Percentiles rank a stretch among this genome's conserved stretches.
Evolutionary conservation across 2,329 filamentous ascomycete genomes (phyloP).

Genomic region (Geoglossum cookeanum): DNA sequence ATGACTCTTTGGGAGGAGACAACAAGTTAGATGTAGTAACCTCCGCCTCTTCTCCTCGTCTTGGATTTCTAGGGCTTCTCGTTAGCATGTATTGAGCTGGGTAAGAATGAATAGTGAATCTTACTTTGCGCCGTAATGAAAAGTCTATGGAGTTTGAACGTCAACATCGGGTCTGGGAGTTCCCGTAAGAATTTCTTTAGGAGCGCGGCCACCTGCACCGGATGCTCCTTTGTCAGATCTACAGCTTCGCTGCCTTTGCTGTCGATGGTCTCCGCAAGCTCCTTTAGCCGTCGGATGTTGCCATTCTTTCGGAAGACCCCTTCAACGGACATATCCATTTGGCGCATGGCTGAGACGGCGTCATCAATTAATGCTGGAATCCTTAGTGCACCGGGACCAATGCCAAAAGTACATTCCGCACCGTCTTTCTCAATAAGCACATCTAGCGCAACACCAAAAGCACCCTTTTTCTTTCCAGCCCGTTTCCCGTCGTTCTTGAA

Average conservation of each 20-base stretch:
- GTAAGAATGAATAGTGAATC: constrained; percentile 11
- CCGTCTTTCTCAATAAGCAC: constrained; percentile 81
- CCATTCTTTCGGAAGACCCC: constrained; percentile 98
- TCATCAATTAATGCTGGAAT: constrained; percentile 94
- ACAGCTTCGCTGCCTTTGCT: constrained; percentile 67
- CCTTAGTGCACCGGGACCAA: constrained; percentile 75
- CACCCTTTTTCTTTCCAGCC: constrained; percentile 71
- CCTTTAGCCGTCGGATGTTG: constrained; percentile 85
- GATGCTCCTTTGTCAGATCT: constrained; percentile 71
- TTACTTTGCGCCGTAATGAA: constrained; percentile 74
- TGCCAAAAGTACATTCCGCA: constrained; percentile 92
- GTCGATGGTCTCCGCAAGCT: constrained; percentile 73
- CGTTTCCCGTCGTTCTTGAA: constrained; percentile 65
- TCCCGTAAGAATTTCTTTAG: constrained; percentile 91
- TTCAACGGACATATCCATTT: constrained; percentile 97
- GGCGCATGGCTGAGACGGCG: constrained; percentile 81
- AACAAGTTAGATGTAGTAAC: constrained; percentile 78
- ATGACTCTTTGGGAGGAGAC: constrained; percentile 77
- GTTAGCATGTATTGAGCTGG: constrained; percentile 9
- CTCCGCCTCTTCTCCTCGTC: constrained; percentile 69
- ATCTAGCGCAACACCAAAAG: constrained; percentile 81
- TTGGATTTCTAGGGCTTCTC: constrained; percentile 37
- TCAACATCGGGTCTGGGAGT: constrained; percentile 84
- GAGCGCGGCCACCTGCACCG: constrained; percentile 82
- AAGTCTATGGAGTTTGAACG: constrained; percentile 79